These are phyloP conservation scores for Backusella macrospora DNA, from an alignment of 192 early-diverging fungal genomes.

Conservation along the genomic window DNA sequence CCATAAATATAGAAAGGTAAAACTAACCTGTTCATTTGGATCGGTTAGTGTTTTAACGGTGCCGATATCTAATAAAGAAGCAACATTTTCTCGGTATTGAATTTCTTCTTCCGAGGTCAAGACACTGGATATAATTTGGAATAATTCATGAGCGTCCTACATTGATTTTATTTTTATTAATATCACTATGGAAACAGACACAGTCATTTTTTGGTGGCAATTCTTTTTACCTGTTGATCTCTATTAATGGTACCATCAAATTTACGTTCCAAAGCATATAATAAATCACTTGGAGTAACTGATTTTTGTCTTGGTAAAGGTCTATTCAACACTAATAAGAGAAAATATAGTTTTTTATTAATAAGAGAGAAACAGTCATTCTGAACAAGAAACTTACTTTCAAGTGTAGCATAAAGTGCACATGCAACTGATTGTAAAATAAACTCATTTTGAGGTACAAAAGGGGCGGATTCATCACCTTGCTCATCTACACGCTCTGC, in stretches of 20 bases:
- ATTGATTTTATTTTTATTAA: background rate
- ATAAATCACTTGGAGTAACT: conserved; percentile 32
- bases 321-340: conserved; percentile 37
- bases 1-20: background rate
- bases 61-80: conserved; percentile 34
- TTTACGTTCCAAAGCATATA: conserved; percentile 36
- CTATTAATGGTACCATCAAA: conserved; percentile 37
- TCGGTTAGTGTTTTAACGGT: conserved; percentile 21
- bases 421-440: conserved; percentile 41
- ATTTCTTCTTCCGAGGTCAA: conserved; percentile 70
- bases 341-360: background rate
- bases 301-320: conserved; percentile 34
- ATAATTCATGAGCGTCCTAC: conserved; percentile 90
- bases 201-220: too few species aligned
- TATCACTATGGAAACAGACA: background rate
- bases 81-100: conserved; percentile 27
- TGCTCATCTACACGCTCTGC: conserved; percentile 44
- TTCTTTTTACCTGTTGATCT: conserved; percentile 38
- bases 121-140: conserved; percentile 78
- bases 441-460: conserved; percentile 33
- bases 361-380: background rate
- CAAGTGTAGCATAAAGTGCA: conserved; percentile 42
- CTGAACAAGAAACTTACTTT: conserved; percentile 26
- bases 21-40: background rate
- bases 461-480: conserved; percentile 32